Evolutionary conservation across 139 green algal species (phyloP), one percentile per base, ranked within the genome.

Genomic region (Chloropicon primus): DNA sequence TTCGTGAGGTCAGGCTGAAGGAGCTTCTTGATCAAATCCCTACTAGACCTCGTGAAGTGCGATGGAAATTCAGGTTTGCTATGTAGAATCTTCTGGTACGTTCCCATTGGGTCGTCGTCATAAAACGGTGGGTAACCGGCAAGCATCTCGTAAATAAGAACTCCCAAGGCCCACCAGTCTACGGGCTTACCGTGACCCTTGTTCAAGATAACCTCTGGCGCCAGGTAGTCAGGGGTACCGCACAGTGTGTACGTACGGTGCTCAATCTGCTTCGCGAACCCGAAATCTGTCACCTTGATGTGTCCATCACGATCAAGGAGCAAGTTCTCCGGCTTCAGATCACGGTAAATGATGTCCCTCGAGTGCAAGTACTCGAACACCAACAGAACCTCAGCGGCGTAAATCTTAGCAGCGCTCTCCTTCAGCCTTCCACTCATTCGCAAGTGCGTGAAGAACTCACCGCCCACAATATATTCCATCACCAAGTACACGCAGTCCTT

Each of bases 91-190:
- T 83, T 85, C 73, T 86, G 79, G 80, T 92, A 92, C 1, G 82
- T 92, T 1, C 78, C 62, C 22, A 82, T 84, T 23, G 84, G 76
- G 75, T 92, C 87, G 21, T 89, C 83, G 24, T 94, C 86, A 77
- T 86, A 92, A 72, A 94, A 95, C 2, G 90, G 90, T 2, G 90
- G 87, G 80, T 86, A 92, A 72, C 90, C 91, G 21, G 89, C 84
- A 41, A 78, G 53, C 84, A 97, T 92, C 87, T 97, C 93, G 77
- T 87, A 97, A 17, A 96, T 88, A 3, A 97, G 88, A 28, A 98
- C 90, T 1, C 94, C 94, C 53, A 95, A 71, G 1, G 91, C 88
- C 94, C 94, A 98, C 93, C 93, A 97, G 85, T 98, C 94, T 26
- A 94, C 94, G 2, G 89, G 83, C 24, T 74, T 62, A n/a, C 82